These are phyloP conservation scores for Suhomyces terraborum DNA, from an alignment of 1,139 yeast genomes.

Conservation along the genomic window DNA sequence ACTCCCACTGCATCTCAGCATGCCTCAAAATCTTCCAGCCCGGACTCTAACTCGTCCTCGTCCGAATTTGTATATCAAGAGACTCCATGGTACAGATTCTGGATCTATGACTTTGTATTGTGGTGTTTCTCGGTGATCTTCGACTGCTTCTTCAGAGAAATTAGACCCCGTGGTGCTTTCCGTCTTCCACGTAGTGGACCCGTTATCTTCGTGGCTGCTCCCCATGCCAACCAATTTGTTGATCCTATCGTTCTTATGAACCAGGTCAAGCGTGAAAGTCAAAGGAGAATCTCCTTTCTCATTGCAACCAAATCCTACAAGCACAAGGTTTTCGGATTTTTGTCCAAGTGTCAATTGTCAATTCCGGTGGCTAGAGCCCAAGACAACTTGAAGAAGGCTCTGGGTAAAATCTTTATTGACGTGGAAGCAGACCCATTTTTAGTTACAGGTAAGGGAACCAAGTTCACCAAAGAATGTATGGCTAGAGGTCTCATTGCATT, in stretches of 20 bases:
- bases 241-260: constrained; percentile 87
- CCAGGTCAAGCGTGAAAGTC: constrained; percentile 71
- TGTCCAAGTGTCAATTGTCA: constrained; percentile 74
- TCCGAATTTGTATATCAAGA: constrained; percentile 5
- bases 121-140: constrained; percentile 50
- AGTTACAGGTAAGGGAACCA: constrained; percentile 67
- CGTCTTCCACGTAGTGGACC: constrained; percentile 84
- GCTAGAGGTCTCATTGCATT: constrained; percentile 72
- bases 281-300: constrained; percentile 77
- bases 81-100: constrained; percentile 37
- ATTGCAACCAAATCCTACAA: constrained; percentile 83
- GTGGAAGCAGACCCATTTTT: constrained; percentile 47
- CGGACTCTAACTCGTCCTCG: not conserved
- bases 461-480: constrained; percentile 65
- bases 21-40: not conserved
- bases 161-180: constrained; percentile 88
- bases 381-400: constrained; percentile 66
- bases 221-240: constrained; percentile 95
- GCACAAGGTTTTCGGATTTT: constrained; percentile 66
- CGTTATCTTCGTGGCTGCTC: constrained; percentile 93
- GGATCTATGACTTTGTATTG: constrained; percentile 50
- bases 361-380: constrained; percentile 94
- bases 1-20: not conserved
- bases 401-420: constrained; percentile 60
- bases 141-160: constrained; percentile 80